phyloP scores from a whole-genome alignment of 495 filamentous ascomycete species.

The Tuber microsphaerosporum region DNA sequence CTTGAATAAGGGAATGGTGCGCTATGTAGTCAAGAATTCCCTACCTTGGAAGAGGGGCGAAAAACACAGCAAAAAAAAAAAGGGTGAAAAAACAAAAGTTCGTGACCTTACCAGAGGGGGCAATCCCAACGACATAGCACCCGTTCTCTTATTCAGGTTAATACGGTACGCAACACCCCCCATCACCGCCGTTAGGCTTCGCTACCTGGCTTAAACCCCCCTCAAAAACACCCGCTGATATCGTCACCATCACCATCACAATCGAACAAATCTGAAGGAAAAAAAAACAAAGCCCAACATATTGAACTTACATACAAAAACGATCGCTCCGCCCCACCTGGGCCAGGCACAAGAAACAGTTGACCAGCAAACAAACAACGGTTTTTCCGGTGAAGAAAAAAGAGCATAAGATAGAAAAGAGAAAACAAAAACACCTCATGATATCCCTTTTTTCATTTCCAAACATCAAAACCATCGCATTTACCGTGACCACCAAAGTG shows the following conservation, averaged over 20 bases:
- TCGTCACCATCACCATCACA: neutral
- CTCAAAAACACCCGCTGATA: neutral
- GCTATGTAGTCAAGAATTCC: too few relatives aligned
- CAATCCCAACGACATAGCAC: too few relatives aligned
- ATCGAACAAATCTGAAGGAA: neutral
- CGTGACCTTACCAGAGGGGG: too few relatives aligned
- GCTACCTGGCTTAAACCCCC: neutral
- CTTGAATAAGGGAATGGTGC: too few relatives aligned
- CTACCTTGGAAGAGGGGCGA: too few relatives aligned
- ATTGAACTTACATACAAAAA: constrained; percentile 4
- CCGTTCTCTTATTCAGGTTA: too few relatives aligned
- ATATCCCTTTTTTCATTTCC: neutral
- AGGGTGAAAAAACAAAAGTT: too few relatives aligned
- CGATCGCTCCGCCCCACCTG: neutral
- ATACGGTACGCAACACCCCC: neutral
- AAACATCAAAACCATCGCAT: neutral
- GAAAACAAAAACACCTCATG: neutral
- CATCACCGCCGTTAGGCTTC: neutral
- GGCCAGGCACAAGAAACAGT: neutral
- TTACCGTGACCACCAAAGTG: neutral
- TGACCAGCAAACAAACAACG: neutral
- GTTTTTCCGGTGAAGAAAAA: neutral
- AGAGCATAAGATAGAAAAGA: neutral
- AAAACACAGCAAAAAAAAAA: too few relatives aligned
- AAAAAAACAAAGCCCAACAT: neutral